Evolutionary conservation across 2,329 filamentous ascomycete genomes (phyloP), one percentile per base, ranked within the genome.

Genomic region (Talaromyces sp.): DNA sequence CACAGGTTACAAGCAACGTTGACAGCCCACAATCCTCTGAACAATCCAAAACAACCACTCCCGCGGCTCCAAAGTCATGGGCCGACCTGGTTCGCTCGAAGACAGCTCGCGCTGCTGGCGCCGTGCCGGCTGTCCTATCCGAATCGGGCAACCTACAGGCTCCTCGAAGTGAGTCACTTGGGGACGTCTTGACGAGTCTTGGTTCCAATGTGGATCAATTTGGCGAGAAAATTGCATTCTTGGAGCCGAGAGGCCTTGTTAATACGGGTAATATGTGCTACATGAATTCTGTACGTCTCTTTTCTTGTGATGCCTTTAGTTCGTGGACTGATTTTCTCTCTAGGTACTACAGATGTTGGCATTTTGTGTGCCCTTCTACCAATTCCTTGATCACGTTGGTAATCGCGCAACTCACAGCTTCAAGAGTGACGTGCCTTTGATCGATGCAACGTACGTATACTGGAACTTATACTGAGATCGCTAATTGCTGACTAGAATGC

Each of bases 201-300:
- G 83, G 82, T 55, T 85, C 91, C 22, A 81, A 84, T 58, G 79
- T 80, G 37, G 80, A 81, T 48, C 78, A 81, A 59, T 75, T 78
- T 62, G 72, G 74, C 37, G 77, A 83, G 33, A 89, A 88, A 66
- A 78, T 93, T 64, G 80, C 88, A 17, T 97, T 97, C 69, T 81
- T 99, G 53, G 91, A 97, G 75, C 94, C 94, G 53, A 85, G 93
- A 64, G 94, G 94, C 51, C 82, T 99, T 69, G 89, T 96, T 65
- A 99, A 99, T 75, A 95, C 93, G 40, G 94, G 94, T 52, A 97
- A 99, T 71, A 95, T 97, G 89, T 99, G 94, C 76, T 99, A 99
- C 77, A 97, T 99, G 94, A 99, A 97, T 79, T 97, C 94, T 63
- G 93, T 96, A 81, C 77, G 89, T 78, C 9, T 37, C n/a, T 15